Conservation (phyloP, 2,329 filamentous ascomycete genomes). For the Hypoxylon sp. region DNA sequence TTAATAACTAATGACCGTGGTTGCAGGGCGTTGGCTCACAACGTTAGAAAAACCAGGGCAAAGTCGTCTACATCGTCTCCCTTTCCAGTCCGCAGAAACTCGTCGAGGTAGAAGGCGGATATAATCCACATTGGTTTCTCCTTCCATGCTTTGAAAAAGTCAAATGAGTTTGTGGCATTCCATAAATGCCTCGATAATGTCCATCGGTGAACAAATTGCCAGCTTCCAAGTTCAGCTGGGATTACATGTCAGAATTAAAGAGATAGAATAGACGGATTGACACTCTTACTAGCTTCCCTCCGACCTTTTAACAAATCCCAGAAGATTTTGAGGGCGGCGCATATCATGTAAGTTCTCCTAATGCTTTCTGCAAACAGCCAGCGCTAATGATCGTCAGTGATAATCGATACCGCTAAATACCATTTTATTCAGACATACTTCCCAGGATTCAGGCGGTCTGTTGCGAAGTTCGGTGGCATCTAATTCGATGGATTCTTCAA, state of each 20-base stretch:
- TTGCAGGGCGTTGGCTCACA: conserved; percentile 35
- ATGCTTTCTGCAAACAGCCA: conserved; percentile 62
- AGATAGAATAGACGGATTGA: not conserved
- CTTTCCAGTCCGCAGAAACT: conserved; percentile 44
- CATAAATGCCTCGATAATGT: conserved; percentile 62
- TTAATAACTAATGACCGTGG: conserved; percentile 8
- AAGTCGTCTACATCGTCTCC: conserved; percentile 53
- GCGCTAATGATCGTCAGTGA: conserved; percentile 37
- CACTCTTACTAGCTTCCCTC: conserved; percentile 45
- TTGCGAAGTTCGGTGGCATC: conserved; percentile 49
- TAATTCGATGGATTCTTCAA: conserved; percentile 52
- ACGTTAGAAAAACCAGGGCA: conserved; percentile 39
- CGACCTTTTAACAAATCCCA: conserved; percentile 52
- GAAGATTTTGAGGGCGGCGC: conserved; percentile 54
- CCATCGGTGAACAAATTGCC: conserved; percentile 48
- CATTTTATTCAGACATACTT: conserved; percentile 50
- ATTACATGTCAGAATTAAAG: not conserved
- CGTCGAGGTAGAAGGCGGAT: conserved; percentile 42
- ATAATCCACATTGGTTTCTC: conserved; percentile 48
- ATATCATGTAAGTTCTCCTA: conserved; percentile 58
- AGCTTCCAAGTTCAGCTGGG: conserved; percentile 38
- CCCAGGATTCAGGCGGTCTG: conserved; percentile 60
- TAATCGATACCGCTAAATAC: not conserved
- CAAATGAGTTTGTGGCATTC: conserved; percentile 59
- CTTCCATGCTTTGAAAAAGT: conserved; percentile 61